Evolutionary conservation across 169 alveolate species (phyloP).

Genomic region (Plasmodium cynomolgi): DNA sequence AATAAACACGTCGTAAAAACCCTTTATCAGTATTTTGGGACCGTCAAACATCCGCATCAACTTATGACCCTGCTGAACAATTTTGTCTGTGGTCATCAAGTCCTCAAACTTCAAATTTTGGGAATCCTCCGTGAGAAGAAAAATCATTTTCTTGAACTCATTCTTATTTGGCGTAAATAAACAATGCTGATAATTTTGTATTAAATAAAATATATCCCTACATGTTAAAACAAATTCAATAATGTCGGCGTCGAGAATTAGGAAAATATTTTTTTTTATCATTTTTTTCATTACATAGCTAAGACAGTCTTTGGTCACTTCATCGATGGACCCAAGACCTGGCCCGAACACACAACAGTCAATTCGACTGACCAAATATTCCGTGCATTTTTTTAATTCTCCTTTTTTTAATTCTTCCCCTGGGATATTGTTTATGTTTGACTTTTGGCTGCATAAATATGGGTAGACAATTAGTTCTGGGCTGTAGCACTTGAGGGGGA

Average conservation of each 20-base stretch:
- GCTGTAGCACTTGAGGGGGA: conserved; percentile 92
- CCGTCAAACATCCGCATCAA: conserved; percentile 16
- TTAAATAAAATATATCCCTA: neutral
- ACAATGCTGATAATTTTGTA: conserved; percentile 34
- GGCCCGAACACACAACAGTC: conserved; percentile 91
- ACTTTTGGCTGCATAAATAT: conserved; percentile 63
- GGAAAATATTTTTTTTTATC: conserved; percentile 31
- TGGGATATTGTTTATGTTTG: conserved; percentile 23
- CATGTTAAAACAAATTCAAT: conserved; percentile 30
- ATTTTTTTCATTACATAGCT: conserved; percentile 5
- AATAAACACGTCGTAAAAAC: conserved; percentile 31
- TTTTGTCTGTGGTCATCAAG: neutral
- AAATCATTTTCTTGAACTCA: conserved; percentile 47
- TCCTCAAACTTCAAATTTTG: conserved; percentile 6
- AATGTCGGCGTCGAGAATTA: conserved; percentile 58
- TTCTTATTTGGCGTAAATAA: conserved; percentile 60
- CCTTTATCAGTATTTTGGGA: conserved; percentile 52
- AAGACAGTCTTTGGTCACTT: conserved; percentile 35
- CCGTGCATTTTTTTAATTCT: conserved; percentile 66
- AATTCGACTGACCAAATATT: conserved; percentile 82
- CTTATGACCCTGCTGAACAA: conserved; percentile 12
- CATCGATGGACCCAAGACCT: conserved; percentile 91
- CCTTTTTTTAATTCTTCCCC: conserved; percentile 51
- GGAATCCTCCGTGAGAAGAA: neutral
- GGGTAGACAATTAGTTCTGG: conserved; percentile 95